These are phyloP conservation scores for Tephrocybe sp. DNA, from an alignment of 768 basidiomycete genomes.

Conservation along the genomic window DNA sequence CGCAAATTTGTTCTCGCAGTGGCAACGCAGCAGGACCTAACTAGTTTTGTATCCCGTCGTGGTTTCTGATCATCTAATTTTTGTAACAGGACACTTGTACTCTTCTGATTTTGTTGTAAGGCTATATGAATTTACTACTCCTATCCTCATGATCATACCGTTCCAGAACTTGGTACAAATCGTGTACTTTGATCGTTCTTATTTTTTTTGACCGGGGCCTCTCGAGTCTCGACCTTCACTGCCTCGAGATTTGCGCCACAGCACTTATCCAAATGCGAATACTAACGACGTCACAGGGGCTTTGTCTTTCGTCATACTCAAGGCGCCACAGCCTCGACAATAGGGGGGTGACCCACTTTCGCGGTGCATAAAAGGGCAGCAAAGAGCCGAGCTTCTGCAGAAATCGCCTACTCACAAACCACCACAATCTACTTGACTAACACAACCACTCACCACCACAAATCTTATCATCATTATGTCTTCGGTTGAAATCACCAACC, in stretches of 20 bases:
- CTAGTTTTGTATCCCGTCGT: conserved; percentile 55
- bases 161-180: too few species aligned
- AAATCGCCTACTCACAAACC: not conserved
- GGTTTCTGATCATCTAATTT: conserved; percentile 29
- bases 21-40: conserved; percentile 73
- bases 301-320: not conserved
- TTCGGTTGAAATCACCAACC: not conserved
- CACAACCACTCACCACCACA: not conserved
- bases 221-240: too few species aligned
- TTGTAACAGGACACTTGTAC: not conserved
- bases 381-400: not conserved
- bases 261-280: not conserved
- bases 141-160: too few species aligned
- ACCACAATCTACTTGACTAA: not conserved
- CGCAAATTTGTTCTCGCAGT: conserved; percentile 84
- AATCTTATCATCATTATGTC: not conserved
- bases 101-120: not conserved
- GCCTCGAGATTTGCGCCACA: conserved; percentile 3
- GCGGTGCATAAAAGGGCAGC: conserved; percentile 5
- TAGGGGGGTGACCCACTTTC: conserved; percentile 7
- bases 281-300: not conserved
- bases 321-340: conserved; percentile 8
- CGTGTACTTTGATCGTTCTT: too few species aligned
- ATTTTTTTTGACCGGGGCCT: too few species aligned
- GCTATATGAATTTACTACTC: too few species aligned